phyloP scores from a whole-genome alignment of 768 basidiomycete species.

The Fomitopsis pulvina region DNA sequence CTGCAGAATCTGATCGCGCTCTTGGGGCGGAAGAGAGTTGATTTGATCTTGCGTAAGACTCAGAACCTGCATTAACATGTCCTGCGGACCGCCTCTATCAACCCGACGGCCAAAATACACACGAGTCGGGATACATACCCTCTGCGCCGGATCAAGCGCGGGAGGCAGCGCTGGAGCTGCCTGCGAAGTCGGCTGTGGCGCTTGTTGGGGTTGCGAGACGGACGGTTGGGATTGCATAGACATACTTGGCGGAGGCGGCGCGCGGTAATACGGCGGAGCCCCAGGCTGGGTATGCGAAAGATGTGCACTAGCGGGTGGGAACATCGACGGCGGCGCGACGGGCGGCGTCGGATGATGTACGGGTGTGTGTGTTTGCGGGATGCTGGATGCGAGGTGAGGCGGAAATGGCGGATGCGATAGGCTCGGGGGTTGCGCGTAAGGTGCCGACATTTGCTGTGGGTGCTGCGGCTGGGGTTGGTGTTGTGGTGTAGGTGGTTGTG shows the following conservation, averaged over 20 bases:
- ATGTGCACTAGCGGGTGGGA: slow-evolving; percentile 14
- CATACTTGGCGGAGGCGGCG: slow-evolving; percentile 21
- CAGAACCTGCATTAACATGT: slow-evolving; percentile 84
- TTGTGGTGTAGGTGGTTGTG: neutral
- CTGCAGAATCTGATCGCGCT: slow-evolving; percentile 74
- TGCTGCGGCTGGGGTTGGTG: slow-evolving; percentile 8
- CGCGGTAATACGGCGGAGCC: slow-evolving; percentile 15
- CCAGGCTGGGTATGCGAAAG: slow-evolving; percentile 16
- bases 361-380: slow-evolving; percentile 12
- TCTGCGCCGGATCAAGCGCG: slow-evolving; percentile 43
- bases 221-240: slow-evolving; percentile 21
- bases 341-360: slow-evolving; percentile 18
- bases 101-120: slow-evolving; percentile 10
- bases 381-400: slow-evolving; percentile 11
- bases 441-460: slow-evolving; percentile 12
- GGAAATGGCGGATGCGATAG: slow-evolving; percentile 22
- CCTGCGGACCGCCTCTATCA: slow-evolving; percentile 33
- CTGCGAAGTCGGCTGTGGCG: slow-evolving; percentile 24
- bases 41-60: slow-evolving; percentile 80
- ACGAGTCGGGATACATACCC: slow-evolving; percentile 26
- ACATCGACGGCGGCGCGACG: slow-evolving; percentile 19
- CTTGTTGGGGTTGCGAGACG: slow-evolving; percentile 24
- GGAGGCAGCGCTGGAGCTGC: slow-evolving; percentile 27
- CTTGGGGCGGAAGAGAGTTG: slow-evolving; percentile 67
- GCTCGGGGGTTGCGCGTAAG: slow-evolving; percentile 8